Conservation (phyloP, 345 rosid species). For the Euphorbia pulcherrima region DNA sequence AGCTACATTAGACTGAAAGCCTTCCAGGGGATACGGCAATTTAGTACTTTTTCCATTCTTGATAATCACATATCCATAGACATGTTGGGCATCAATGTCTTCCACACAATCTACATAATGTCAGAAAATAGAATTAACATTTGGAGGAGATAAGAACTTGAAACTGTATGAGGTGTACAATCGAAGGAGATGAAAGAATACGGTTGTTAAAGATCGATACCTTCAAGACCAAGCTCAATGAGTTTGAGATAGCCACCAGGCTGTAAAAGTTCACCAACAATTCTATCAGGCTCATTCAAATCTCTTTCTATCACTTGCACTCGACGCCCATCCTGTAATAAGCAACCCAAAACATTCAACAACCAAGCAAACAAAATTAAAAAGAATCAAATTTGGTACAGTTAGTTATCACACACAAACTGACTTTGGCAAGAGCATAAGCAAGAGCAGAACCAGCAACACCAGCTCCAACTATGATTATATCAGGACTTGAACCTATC, state of each 20-base stretch:
- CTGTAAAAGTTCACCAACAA: constrained; percentile 32
- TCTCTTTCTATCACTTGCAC: constrained; percentile 10
- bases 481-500: neutral
- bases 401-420: too few species aligned
- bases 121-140: too few species aligned
- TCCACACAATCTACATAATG: too few species aligned
- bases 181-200: neutral
- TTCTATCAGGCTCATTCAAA: constrained; percentile 9
- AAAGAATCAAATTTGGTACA: neutral
- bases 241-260: constrained; percentile 40
- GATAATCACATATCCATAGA: too few species aligned
- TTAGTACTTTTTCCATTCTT: too few species aligned
- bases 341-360: too few species aligned
- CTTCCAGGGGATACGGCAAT: too few species aligned
- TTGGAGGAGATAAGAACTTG: neutral
- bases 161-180: neutral
- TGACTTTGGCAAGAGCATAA: constrained; percentile 1
- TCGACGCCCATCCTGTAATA: constrained; percentile 2
- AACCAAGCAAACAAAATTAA: too few species aligned
- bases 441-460: too few species aligned
- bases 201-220: constrained; percentile 8
- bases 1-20: constrained; percentile 18
- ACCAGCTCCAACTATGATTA: too few species aligned
- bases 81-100: too few species aligned
- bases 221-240: constrained; percentile 38